These are phyloP conservation scores for Malassezia equina DNA, from an alignment of 1,284 basidiomycete species.

Conservation along the genomic window DNA sequence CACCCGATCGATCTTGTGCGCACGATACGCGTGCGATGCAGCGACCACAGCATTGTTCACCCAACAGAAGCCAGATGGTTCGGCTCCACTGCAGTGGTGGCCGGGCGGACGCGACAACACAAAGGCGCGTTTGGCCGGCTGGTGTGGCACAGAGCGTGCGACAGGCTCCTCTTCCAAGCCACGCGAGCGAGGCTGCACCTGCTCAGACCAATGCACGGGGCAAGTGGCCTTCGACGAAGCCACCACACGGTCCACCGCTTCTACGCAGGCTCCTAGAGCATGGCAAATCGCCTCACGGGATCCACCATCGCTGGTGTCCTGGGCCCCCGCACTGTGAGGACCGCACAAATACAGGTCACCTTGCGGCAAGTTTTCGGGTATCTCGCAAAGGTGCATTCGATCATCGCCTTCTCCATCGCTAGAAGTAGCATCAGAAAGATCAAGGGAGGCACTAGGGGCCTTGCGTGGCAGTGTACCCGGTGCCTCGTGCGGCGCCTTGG, in stretches of 20 bases:
- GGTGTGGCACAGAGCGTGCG: not conserved
- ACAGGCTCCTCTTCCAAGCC: not conserved
- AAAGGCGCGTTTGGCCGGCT: constrained; percentile 35
- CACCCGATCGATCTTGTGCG: constrained; percentile 66
- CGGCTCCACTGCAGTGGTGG: constrained; percentile 42
- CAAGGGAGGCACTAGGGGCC: not conserved
- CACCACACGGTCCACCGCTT: constrained; percentile 41
- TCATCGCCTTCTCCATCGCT: constrained; percentile 35
- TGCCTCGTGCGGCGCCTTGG: constrained; percentile 3
- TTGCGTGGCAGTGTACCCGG: constrained; percentile 4
- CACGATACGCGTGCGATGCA: constrained; percentile 80
- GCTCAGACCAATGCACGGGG: not conserved
- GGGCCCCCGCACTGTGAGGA: constrained; percentile 11
- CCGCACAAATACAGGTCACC: constrained; percentile 43
- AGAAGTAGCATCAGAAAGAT: constrained; percentile 12
- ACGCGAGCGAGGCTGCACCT: not conserved
- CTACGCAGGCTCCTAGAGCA: constrained; percentile 36
- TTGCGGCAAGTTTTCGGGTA: constrained; percentile 35
- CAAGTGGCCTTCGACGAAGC: constrained; percentile 2
- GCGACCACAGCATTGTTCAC: constrained; percentile 85
- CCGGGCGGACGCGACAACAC: constrained; percentile 45
- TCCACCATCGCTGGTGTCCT: constrained; percentile 21
- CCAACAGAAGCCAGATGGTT: constrained; percentile 74
- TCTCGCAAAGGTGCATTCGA: constrained; percentile 30
- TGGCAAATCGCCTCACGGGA: constrained; percentile 39